Base-by-base conservation (phyloP, 805 yeast genomes). In the Naumovozyma baii region DNA sequence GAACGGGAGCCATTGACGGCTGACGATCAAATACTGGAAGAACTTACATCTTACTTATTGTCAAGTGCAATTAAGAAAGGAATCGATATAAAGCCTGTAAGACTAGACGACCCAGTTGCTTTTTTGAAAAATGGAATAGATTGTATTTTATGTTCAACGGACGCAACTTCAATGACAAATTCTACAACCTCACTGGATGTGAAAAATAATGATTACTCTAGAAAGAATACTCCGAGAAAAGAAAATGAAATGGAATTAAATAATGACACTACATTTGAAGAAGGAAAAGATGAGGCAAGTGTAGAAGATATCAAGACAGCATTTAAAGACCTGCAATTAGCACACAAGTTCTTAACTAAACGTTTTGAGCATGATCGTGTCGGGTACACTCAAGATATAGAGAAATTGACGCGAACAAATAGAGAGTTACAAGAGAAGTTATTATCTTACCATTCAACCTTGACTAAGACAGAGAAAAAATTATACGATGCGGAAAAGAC, bases 351-450 rank as follows among this genome's bases (percentile, higher is more conserved):
- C 52, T 62, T 82, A 39, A 70, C 80, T 2, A 75, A 76, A 51
- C 83, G 80, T 49, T 82, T 72, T 50, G 83, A 79, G 46, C 74
- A 76, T 43, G 83, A 82, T 39, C 68, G 82, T 40, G 70, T 70
- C 13, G 73, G 72, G 43, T 74, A 78, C 40, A 57, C 66, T 38
- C 70, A 70, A 42, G 63, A 73, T 2, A 69, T 79, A 36, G 77
- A 72, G 47, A 72, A 72, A 34, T 63, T 76, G 46, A 67, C 78
- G 17, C 63, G 68, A 42, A 77, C 76, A 42, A 70, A 70, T 39
- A 56, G 60, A 20, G 64, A 62, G 14, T 62, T 78, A 33, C 81
- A 78, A 50, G 74, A 71, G 40, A 72, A 75, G 42, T 50, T 76
- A 2, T 51, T 63, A n/a, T 62, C 62, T 17, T 57, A 63, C 18